Evolutionary conservation across 2,329 filamentous ascomycete species (phyloP).

Genomic region (Hypomyces perniciosus): DNA sequence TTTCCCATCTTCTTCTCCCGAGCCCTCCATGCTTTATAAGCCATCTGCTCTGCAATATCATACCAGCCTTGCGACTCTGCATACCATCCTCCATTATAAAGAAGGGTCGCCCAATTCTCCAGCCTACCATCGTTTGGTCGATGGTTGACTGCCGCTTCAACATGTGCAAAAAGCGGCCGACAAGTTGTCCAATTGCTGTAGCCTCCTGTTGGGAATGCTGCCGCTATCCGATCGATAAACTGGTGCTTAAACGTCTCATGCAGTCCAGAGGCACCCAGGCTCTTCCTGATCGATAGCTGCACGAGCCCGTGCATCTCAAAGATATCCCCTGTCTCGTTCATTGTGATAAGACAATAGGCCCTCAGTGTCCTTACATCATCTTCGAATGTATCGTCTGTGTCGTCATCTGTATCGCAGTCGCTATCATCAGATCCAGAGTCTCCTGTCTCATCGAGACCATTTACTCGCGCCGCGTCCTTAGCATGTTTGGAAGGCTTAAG

Average conservation of each 20-base stretch:
- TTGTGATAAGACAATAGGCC: background rate
- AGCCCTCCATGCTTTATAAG: background rate
- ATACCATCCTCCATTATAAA: slow-evolving; percentile 3
- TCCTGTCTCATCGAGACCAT: background rate
- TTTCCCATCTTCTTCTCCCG: background rate
- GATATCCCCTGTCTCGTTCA: background rate
- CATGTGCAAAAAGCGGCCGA: background rate
- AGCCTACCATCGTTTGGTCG: background rate
- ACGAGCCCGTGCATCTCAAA: slow-evolving; percentile 15
- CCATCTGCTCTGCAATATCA: slow-evolving; percentile 4
- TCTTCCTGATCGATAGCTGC: slow-evolving; percentile 8
- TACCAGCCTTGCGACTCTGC: slow-evolving; percentile 2
- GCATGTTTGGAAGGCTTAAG: background rate
- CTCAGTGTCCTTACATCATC: slow-evolving; percentile 1
- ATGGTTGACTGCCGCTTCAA: slow-evolving; percentile 1
- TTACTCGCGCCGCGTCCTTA: background rate
- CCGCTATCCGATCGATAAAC: background rate
- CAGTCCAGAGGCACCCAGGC: background rate
- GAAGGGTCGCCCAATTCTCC: slow-evolving; percentile 3
- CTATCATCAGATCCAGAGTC: background rate
- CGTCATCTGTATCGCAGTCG: background rate
- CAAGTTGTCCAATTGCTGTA: background rate
- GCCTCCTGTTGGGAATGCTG: slow-evolving; percentile 15
- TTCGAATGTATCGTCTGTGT: background rate
- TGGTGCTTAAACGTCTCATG: background rate